Percentiles rank a stretch among this genome's conserved stretches.
Conservation (phyloP, 345 rosid species). For the Eucalyptus shirleyi region DNA sequence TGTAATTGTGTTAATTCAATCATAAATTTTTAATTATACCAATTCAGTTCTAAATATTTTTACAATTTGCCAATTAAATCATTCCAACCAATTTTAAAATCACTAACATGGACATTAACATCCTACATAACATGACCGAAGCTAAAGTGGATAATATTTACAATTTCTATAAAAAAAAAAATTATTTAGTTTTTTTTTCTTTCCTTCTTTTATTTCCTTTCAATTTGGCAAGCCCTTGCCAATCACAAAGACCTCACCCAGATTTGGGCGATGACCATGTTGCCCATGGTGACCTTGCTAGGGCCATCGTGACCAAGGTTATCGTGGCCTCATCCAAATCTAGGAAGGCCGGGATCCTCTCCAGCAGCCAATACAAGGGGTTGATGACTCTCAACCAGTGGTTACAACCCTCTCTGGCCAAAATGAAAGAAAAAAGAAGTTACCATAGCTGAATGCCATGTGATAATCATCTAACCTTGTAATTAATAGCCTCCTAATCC, state of each 20-base stretch:
- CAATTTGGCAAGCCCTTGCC: not conserved
- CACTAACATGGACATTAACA: fast-evolving
- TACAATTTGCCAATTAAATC: not conserved
- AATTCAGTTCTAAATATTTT: fast-evolving
- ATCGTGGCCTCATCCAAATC: no score
- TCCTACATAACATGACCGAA: not conserved
- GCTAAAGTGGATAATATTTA: not conserved
- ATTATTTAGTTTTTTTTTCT: no score
- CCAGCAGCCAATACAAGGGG: fast-evolving
- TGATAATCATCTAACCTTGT: not conserved
- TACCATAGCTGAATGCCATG: not conserved
- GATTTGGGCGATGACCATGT: not conserved
- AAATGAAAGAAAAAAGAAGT: not conserved
- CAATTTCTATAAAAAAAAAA: no score
- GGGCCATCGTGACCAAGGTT: not conserved
- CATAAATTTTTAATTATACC: not conserved
- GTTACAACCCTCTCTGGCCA: not conserved
- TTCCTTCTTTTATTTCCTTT: no score
- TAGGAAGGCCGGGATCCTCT: not conserved
- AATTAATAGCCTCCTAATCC: not conserved
- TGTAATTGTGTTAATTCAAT: not conserved
- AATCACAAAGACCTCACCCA: not conserved
- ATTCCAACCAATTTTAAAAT: not conserved
- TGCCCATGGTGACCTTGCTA: not conserved
- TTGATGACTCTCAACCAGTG: not conserved